These are phyloP conservation scores for Torulaspora franciscae DNA, from an alignment of 805 yeast genomes.

Conservation along the genomic window DNA sequence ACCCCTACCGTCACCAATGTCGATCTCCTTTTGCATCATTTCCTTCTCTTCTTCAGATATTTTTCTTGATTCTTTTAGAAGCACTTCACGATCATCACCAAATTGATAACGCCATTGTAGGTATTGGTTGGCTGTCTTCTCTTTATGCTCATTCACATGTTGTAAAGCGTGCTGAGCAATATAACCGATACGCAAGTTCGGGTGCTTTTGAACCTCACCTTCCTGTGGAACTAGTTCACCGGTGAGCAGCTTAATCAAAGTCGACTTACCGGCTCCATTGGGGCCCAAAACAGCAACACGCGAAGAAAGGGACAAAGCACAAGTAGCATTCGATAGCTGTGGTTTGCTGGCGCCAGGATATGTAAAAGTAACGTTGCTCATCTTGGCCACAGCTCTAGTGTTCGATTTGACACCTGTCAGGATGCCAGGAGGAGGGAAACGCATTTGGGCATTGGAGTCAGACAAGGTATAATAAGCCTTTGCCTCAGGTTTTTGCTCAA, in stretches of 20 bases:
- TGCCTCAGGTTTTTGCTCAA: conserved; percentile 90
- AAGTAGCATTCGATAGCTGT: conserved; percentile 70
- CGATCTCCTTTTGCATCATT: conserved; percentile 72
- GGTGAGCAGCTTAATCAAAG: conserved; percentile 86
- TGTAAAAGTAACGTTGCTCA: conserved; percentile 77
- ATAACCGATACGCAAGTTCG: conserved; percentile 95
- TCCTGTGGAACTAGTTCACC: conserved; percentile 82
- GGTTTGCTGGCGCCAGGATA: conserved; percentile 90
- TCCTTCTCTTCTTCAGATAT: conserved; percentile 67
- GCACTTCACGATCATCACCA: conserved; percentile 97
- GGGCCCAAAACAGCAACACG: conserved; percentile 97
- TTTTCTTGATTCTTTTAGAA: conserved; percentile 87
- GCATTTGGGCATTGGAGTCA: conserved; percentile 91
- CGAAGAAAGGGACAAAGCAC: conserved; percentile 91
- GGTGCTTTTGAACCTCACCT: conserved; percentile 96
- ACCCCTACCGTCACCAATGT: conserved; percentile 81
- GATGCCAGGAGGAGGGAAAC: conserved; percentile 97
- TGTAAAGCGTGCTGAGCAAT: conserved; percentile 98
- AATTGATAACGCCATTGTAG: conserved; percentile 97
- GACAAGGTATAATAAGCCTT: conserved; percentile 91
- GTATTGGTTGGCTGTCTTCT: conserved; percentile 95
- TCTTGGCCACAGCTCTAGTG: conserved; percentile 88
- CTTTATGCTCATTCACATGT: conserved; percentile 95
- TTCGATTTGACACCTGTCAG: conserved; percentile 94
- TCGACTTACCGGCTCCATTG: conserved; percentile 98